A percentile compares a stretch with the other conserved stretches of the same genome.
Evolutionary conservation across 352 stramenopile genomes (phyloP).

Genomic region (Globisporangium canariense): DNA sequence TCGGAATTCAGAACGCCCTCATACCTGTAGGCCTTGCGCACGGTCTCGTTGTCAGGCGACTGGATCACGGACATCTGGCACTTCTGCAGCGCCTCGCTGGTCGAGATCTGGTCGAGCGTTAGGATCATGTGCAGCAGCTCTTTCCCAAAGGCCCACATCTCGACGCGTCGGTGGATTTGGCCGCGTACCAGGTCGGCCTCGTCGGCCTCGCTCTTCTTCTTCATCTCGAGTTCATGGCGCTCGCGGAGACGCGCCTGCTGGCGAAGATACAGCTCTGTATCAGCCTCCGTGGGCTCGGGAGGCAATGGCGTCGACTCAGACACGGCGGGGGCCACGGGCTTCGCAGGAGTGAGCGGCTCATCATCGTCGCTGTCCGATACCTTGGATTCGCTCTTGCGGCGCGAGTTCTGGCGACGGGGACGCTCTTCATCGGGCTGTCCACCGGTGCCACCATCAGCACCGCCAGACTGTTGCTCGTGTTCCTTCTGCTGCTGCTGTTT

Average conservation of each 20-base stretch:
- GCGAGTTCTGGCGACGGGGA: conserved; percentile 22
- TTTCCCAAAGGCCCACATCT: conserved; percentile 85
- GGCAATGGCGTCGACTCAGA: conserved; percentile 51
- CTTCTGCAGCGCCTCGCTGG: conserved; percentile 65
- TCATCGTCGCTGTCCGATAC: conserved; percentile 64
- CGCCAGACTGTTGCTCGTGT: conserved; percentile 23
- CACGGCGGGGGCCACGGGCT: background rate
- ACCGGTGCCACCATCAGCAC: conserved; percentile 24
- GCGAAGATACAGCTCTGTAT: conserved; percentile 75
- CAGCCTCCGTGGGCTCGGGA: conserved; percentile 61
- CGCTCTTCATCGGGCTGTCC: conserved; percentile 24
- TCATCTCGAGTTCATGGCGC: conserved; percentile 75
- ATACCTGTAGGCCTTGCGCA: conserved; percentile 81
- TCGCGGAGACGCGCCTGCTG: conserved; percentile 83
- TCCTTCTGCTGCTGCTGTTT: conserved; percentile 62
- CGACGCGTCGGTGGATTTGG: conserved; percentile 69
- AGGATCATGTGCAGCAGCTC: conserved; percentile 81
- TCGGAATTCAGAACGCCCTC: background rate
- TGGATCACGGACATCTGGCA: conserved; percentile 78
- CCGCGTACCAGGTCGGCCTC: conserved; percentile 75
- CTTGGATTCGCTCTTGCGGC: conserved; percentile 45
- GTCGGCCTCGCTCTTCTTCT: conserved; percentile 76
- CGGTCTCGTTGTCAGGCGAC: conserved; percentile 73
- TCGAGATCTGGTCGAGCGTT: conserved; percentile 80
- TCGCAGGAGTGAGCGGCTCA: conserved; percentile 6